Evolutionary conservation across 129 eudicot species (phyloP).

Genomic region (Arctium lappa): DNA sequence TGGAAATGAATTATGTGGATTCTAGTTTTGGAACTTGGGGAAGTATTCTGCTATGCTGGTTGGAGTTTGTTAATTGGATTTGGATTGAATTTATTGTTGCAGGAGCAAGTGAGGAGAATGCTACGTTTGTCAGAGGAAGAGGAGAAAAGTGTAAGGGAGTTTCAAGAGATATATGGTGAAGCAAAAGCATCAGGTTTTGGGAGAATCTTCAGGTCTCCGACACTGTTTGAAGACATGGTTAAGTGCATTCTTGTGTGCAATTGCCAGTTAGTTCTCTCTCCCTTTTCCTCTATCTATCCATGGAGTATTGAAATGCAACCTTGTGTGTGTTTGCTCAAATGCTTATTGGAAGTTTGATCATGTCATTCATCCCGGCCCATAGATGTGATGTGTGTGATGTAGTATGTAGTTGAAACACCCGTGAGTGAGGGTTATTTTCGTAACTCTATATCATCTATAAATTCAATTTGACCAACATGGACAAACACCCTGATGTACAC

Average conservation of each 20-base stretch:
- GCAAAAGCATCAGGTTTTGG: conserved; percentile 77
- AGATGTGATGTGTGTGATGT: too few relatives aligned
- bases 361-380: too few relatives aligned
- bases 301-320: too few relatives aligned
- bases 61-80: neutral
- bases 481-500: too few relatives aligned
- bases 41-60: neutral
- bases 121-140: conserved; percentile 63
- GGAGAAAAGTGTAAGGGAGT: conserved; percentile 52
- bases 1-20: neutral
- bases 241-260: conserved; percentile 91
- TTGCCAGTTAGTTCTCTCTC: conserved; percentile 64
- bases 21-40: neutral
- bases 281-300: neutral
- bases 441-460: too few relatives aligned
- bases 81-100: conserved; percentile 6
- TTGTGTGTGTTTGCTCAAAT: neutral
- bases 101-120: conserved; percentile 86
- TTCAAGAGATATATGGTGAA: conserved; percentile 46
- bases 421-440: too few relatives aligned
- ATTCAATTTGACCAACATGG: too few relatives aligned
- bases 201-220: conserved; percentile 78
- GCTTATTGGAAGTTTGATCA: neutral
- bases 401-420: too few relatives aligned
- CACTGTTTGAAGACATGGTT: conserved; percentile 90